These are phyloP conservation scores for Colletotrichum sp. DNA, from an alignment of 2,329 filamentous ascomycete species.

Conservation along the genomic window DNA sequence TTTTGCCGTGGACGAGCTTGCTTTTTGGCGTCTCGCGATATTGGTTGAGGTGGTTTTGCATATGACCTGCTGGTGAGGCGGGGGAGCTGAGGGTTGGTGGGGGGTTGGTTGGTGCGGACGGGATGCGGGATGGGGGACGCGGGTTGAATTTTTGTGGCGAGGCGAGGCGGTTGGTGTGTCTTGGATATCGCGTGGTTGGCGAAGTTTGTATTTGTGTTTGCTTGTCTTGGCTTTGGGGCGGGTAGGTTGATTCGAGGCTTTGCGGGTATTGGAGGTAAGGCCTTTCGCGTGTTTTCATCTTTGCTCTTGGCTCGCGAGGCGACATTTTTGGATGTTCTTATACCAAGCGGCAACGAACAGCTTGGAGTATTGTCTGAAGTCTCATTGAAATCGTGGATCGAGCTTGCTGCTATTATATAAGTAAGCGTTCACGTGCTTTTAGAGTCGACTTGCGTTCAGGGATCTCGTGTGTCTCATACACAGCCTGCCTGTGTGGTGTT, in stretches of 20 bases:
- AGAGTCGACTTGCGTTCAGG: neutral
- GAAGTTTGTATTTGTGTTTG: neutral
- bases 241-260: neutral
- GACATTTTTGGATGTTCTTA: neutral
- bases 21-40: neutral
- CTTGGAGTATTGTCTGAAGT: neutral
- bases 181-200: neutral
- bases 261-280: neutral
- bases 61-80: neutral
- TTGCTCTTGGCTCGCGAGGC: neutral
- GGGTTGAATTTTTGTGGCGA: neutral
- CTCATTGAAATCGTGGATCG: neutral
- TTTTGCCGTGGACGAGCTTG: neutral
- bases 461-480: fast-evolving
- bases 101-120: neutral
- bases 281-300: neutral
- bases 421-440: neutral
- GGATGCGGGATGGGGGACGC: neutral
- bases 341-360: neutral
- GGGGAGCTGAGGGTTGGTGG: neutral
- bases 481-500: neutral
- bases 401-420: neutral
- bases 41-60: neutral
- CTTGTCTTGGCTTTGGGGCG: neutral
- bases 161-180: neutral